These are phyloP conservation scores for Alopecurus myosuroides DNA, from an alignment of 176 grass and related monocot species.

Conservation along the genomic window DNA sequence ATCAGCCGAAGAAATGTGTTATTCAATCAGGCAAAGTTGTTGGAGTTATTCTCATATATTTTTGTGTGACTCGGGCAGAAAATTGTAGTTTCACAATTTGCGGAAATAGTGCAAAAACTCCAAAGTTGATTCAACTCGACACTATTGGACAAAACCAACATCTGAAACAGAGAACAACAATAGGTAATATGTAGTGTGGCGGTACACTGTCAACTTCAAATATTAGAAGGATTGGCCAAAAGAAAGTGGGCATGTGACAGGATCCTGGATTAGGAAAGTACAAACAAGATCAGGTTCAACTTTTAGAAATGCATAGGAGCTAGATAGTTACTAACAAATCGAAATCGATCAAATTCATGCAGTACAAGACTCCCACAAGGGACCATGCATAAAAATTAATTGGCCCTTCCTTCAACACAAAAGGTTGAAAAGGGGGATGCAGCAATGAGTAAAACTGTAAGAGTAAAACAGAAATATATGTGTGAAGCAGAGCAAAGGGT, in stretches of 20 bases:
- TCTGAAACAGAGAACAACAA: neutral
- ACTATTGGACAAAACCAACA: neutral
- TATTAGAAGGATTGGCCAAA: neutral
- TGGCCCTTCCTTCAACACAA: neutral
- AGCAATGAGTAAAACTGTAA: no score
- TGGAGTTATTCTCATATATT: neutral
- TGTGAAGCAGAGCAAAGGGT: no score
- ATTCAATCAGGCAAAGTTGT: neutral
- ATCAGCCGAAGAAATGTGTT: neutral
- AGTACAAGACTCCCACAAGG: neutral
- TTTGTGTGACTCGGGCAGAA: neutral
- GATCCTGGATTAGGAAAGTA: neutral
- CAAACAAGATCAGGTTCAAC: neutral
- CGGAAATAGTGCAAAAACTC: neutral
- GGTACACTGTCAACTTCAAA: neutral
- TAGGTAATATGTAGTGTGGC: neutral
- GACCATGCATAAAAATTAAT: neutral
- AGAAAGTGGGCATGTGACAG: neutral
- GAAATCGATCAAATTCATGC: neutral
- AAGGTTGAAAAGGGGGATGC: neutral
- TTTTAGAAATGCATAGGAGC: neutral
- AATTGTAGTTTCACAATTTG: neutral
- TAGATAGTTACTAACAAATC: neutral
- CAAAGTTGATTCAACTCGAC: neutral
- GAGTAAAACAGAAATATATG: no score